These are phyloP conservation scores for Serpula lacrymans DNA, from an alignment of 768 basidiomycete species.

Conservation along the genomic window DNA sequence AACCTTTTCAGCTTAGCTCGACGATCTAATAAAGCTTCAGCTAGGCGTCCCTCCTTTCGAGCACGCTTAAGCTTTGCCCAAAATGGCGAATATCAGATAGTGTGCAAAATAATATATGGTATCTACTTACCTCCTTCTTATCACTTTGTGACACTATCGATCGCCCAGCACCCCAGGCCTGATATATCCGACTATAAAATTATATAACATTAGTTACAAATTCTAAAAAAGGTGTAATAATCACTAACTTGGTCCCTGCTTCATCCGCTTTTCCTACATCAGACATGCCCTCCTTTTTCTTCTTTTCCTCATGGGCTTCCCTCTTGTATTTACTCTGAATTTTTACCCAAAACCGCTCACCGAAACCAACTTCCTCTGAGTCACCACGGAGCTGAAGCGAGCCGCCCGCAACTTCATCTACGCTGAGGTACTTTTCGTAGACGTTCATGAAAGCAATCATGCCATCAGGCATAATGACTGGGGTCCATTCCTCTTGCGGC, in stretches of 20 bases:
- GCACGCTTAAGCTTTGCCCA: constrained; percentile 69
- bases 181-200: constrained; percentile 57
- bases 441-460: constrained; percentile 87
- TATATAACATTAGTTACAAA: constrained; percentile 1
- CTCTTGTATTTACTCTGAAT: constrained; percentile 87
- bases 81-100: constrained; percentile 5
- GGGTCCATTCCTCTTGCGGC: constrained; percentile 93
- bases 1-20: constrained; percentile 83
- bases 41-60: constrained; percentile 72
- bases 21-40: constrained; percentile 77
- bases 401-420: constrained; percentile 88
- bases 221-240: constrained; percentile 3
- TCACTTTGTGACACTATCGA: constrained; percentile 67
- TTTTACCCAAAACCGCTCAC: constrained; percentile 85
- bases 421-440: constrained; percentile 82
- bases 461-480: constrained; percentile 75
- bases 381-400: constrained; percentile 76
- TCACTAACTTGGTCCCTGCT: constrained; percentile 64
- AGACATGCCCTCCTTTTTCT: constrained; percentile 57
- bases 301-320: constrained; percentile 76
- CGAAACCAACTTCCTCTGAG: constrained; percentile 80
- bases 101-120: constrained; percentile 2
- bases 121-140: constrained; percentile 59
- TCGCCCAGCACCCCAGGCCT: constrained; percentile 83
- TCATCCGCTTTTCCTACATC: constrained; percentile 64